Evolutionary conservation across 2,329 filamentous ascomycete species (phyloP), one percentile per base, ranked within the genome.

Genomic region (Bipolaris sorokiniana): DNA sequence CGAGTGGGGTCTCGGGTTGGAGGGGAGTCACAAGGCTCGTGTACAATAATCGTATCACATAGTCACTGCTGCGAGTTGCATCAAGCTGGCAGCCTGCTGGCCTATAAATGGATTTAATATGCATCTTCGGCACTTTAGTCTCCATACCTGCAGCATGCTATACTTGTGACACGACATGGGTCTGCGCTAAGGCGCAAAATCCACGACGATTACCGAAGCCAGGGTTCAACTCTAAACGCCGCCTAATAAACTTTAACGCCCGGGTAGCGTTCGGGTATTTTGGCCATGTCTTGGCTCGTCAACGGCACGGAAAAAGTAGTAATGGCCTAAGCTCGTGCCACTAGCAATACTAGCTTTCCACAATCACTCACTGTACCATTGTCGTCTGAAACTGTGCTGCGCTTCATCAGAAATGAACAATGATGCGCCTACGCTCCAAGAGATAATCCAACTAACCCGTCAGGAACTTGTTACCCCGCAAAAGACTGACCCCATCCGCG

Each of bases 401-500:
- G 16, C 33, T 22, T 33, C 20, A 37, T 40, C 20, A 41, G 42
- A 20, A 15, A 64, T 59, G 53, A 49, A 26, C 28, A 26, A 58
- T 48, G 56, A 62, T 56, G 56, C 64, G 22, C 69, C 70, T 3
- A 59, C 63, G 3, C 59, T 71, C 3, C 22, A 54, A 31, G 70
- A 71, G 15, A 72, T 74, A 18, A 49, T 53, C 5, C 45, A 63
- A 53, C 57, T 72, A 59, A 74, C 68, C 7, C 68, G 47, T 15
- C 61, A 62, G 26, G 60, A 67, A 63, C 58, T 74, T 20, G 67
- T 58, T n/a, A 59, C 54, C 53, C 44, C 45, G 22, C 59, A 59
- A 47, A 48, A 65, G 5, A 42, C 55, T 33, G 71, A 74, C 42
- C 23, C 63, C 3, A 78, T 82, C 15, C 63, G 72, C 26, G 67